phyloP scores from a whole-genome alignment of 2,329 filamentous ascomycete genomes.

The Trichoderma koningiopsis region DNA sequence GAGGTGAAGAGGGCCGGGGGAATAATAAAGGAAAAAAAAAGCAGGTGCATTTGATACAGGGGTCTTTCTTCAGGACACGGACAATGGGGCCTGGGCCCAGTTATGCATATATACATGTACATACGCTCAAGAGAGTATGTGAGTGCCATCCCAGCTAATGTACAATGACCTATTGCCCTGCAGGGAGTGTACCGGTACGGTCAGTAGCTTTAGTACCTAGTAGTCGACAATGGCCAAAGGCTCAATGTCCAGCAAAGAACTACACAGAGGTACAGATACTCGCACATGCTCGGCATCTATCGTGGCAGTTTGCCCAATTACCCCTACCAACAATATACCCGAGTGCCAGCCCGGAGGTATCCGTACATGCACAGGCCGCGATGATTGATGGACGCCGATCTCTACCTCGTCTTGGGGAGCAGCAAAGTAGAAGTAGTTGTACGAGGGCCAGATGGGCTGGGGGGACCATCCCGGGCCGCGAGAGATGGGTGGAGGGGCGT shows the following conservation, averaged over 20 bases:
- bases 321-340: neutral
- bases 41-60: slow-evolving; percentile 10
- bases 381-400: neutral
- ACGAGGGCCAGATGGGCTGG: neutral
- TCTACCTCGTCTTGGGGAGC: neutral
- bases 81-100: slow-evolving; percentile 11
- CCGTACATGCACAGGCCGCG: neutral
- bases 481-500: slow-evolving; percentile 2
- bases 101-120: slow-evolving; percentile 17
- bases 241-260: slow-evolving; percentile 4
- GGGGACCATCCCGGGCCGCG: neutral
- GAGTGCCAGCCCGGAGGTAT: neutral
- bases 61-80: slow-evolving; percentile 24
- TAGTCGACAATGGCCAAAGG: neutral
- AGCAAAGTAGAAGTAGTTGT: neutral
- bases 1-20: neutral
- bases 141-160: slow-evolving; percentile 15
- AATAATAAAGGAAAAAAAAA: neutral
- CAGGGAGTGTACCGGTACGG: neutral
- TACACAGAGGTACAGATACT: neutral
- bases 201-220: neutral
- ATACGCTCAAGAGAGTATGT: neutral
- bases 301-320: neutral
- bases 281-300: neutral
- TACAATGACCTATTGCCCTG: slow-evolving; percentile 11